Evolutionary conservation across 352 stramenopile genomes (phyloP).

Genomic region (Aphanomyces euteiches): DNA sequence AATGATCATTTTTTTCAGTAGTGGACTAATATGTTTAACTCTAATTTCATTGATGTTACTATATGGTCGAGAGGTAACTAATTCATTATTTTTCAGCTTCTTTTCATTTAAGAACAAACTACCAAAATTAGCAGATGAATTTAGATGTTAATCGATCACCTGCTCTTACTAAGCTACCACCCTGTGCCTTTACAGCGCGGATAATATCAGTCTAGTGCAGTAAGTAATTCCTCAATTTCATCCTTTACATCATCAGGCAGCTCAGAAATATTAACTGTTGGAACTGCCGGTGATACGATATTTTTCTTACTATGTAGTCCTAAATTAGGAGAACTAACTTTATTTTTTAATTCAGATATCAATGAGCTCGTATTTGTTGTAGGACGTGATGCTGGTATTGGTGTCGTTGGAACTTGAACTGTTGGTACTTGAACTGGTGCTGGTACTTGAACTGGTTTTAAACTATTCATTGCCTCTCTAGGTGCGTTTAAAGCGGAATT

Average conservation of each 20-base stretch:
- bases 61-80: conserved; percentile 18
- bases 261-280: too few species aligned
- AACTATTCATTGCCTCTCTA: conserved; percentile 6
- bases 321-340: conserved; percentile 14
- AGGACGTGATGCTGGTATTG: too few species aligned
- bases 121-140: conserved; percentile 6
- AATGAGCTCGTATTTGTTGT: too few species aligned
- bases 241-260: too few species aligned
- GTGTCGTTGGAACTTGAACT: conserved; percentile 1
- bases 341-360: conserved; percentile 15
- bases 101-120: conserved; percentile 19
- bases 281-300: too few species aligned
- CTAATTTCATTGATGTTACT: conserved; percentile 21
- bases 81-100: conserved; percentile 20
- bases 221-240: too few species aligned
- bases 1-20: conserved; percentile 17
- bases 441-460: conserved; percentile 1
- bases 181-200: conserved; percentile 17
- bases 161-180: conserved; percentile 15
- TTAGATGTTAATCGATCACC: conserved; percentile 3
- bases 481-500: not conserved
- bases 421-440: conserved; percentile 16
- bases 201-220: conserved; percentile 17
- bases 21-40: conserved; percentile 17
- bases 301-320: too few species aligned